These are phyloP conservation scores for Metahyphopichia silvanorum DNA, from an alignment of 805 yeast genomes.

Conservation along the genomic window DNA sequence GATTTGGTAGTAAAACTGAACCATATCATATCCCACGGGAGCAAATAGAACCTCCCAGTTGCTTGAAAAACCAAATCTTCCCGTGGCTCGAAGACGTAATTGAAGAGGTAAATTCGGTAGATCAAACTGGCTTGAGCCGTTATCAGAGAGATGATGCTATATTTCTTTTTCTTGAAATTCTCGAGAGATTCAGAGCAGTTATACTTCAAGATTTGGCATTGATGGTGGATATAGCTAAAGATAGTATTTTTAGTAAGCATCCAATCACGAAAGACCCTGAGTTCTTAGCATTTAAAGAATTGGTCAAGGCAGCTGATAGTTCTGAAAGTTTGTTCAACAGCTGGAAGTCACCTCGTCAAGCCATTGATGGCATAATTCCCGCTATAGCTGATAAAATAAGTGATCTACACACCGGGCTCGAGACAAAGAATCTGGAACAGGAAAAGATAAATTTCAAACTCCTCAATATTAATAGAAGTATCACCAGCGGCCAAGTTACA, in stretches of 20 bases:
- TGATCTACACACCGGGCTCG: background rate
- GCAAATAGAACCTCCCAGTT: slow-evolving; percentile 1
- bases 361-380: background rate
- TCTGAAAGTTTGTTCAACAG: background rate
- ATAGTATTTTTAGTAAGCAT: slow-evolving; percentile 6
- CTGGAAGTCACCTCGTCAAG: background rate
- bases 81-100: slow-evolving; percentile 7
- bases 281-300: slow-evolving; percentile 1
- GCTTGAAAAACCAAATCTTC: slow-evolving; percentile 4
- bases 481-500: background rate
- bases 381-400: background rate
- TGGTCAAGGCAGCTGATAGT: background rate
- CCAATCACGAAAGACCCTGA: slow-evolving; percentile 4
- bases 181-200: slow-evolving; percentile 3
- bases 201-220: slow-evolving; percentile 6
- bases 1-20: slow-evolving; percentile 1
- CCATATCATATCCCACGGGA: slow-evolving; percentile 2
- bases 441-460: background rate
- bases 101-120: background rate
- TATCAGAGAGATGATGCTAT: slow-evolving; percentile 1
- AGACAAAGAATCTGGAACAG: background rate
- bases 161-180: background rate
- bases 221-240: background rate
- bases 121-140: background rate
- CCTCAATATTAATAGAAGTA: background rate